Evolutionary conservation across 2,329 filamentous ascomycete species (phyloP), one percentile per base, ranked within the genome.

Genomic region (Sphaerulina vaccinii): DNA sequence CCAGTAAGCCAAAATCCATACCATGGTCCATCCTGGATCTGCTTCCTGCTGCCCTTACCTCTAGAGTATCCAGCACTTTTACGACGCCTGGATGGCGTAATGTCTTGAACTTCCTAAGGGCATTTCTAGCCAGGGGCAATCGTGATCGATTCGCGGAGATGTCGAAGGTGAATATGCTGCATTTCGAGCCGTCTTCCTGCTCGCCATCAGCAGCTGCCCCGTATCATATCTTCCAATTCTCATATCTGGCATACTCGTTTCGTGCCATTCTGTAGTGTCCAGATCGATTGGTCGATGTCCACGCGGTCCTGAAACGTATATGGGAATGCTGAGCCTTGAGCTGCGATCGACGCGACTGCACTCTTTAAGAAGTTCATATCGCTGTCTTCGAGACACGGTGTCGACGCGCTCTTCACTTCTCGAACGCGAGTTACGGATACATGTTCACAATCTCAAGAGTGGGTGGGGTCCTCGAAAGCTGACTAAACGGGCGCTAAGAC

Each of bases 291-390:
- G 69, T 95, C 89, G 47, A 93, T 79, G 69, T 97, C 92, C 54
- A 97, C 87, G 69, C 87, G 84, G 71, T 99, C 93, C 64, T 91
- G 92, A 68, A 97, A 93, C 41, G 82, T 86, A 70, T 96, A 97
- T 3, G 90, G 90, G 68, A 96, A 95, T 5, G 91, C 86, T 47
- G 91, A 90, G 1, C 92, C 91, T 71, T 96, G 93, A 39, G n/a
- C n/a, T n/a, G 93, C 89, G 65, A 99, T 97, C 56, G 93, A 97
- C 39, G 91, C 92, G 68, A 97, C 90, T 46, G 93, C 93, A 56
- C 91, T 97, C 75, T 97, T 97, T 68, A 99, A 82, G 68, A 97
- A 97, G 71, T 99, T 91, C 93, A 99, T 99, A n/a, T 15, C 36
- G n/a, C 4, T 9, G 9, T 2, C 35, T 6, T 15, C 18, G n/a